phyloP scores from a whole-genome alignment of 768 basidiomycete species.

The Tricholoma sp. region DNA sequence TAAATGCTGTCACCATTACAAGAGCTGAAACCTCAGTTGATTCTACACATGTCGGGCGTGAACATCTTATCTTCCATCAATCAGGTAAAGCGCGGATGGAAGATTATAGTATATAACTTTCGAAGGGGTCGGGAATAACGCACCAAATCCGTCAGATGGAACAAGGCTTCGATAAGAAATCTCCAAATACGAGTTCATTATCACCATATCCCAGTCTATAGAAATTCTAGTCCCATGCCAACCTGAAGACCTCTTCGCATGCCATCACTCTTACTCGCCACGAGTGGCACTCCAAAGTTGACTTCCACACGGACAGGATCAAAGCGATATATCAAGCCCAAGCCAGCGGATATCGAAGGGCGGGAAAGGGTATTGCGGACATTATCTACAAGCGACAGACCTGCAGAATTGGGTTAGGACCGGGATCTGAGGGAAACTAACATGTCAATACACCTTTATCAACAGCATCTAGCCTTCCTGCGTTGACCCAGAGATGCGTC shows the following conservation, averaged over 20 bases:
- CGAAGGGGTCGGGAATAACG: background rate
- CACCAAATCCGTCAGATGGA: background rate
- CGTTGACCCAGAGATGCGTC: slow-evolving; percentile 71
- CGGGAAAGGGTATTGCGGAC: slow-evolving; percentile 35
- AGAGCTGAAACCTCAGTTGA: no score
- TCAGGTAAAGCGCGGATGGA: no score
- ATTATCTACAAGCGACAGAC: slow-evolving; percentile 32
- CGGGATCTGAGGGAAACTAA: background rate
- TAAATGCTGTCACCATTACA: no score
- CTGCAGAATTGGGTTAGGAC: slow-evolving; percentile 18
- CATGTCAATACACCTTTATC: slow-evolving; percentile 41
- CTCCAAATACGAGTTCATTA: slow-evolving; percentile 18
- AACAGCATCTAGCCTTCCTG: slow-evolving; percentile 64
- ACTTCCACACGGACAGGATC: slow-evolving; percentile 83
- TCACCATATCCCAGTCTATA: slow-evolving; percentile 33
- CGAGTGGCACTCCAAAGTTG: slow-evolving; percentile 82
- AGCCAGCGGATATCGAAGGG: slow-evolving; percentile 74
- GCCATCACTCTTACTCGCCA: slow-evolving; percentile 62
- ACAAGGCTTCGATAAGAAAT: background rate
- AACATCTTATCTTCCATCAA: no score
- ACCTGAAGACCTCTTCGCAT: slow-evolving; percentile 68
- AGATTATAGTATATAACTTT: no score
- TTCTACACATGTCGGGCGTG: no score
- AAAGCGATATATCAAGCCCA: slow-evolving; percentile 80
- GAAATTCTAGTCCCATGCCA: slow-evolving; percentile 76